Percentiles rank a stretch among this genome's conserved stretches.
Conservation (phyloP, 768 basidiomycete genomes). For the Tulasnella calospora region DNA sequence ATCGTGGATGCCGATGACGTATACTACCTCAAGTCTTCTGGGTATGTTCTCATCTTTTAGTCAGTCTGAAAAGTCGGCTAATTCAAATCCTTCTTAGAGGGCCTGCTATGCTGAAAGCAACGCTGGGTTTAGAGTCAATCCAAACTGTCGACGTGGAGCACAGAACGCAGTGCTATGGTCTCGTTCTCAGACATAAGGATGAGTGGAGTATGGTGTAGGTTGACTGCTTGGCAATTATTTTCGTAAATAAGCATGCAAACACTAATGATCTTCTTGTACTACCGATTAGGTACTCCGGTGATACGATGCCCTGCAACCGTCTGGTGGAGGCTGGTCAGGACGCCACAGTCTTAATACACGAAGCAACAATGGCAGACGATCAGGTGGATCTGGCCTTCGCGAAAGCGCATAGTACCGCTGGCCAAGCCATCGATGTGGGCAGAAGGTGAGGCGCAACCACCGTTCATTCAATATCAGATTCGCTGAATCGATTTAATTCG, state of each 20-base stretch:
- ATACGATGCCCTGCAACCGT: conserved; percentile 71
- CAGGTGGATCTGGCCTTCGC: conserved; percentile 62
- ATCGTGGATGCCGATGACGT: conserved; percentile 28
- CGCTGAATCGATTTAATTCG: neutral
- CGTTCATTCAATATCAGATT: neutral
- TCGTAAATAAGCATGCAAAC: neutral
- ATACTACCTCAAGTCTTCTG: neutral
- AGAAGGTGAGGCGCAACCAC: conserved; percentile 45
- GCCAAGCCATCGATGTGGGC: conserved; percentile 79
- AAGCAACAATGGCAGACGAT: conserved; percentile 87
- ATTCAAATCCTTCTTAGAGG: neutral
- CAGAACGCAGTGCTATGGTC: conserved; percentile 63
- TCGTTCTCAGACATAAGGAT: conserved; percentile 58
- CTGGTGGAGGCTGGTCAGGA: conserved; percentile 59
- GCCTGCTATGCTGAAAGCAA: conserved; percentile 6
- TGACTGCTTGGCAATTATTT: too few species aligned
- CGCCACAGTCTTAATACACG: conserved; percentile 85
- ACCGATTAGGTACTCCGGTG: conserved; percentile 73
- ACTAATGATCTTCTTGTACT: neutral
- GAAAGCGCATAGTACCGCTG: conserved; percentile 87
- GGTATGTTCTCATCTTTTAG: neutral
- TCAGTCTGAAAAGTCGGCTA: neutral
- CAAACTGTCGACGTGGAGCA: conserved; percentile 70
- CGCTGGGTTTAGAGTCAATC: conserved; percentile 55
- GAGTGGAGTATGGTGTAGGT: conserved; percentile 77